Evolutionary conservation across 352 stramenopile species (phyloP), one percentile per base, ranked within the genome.

Genomic region (Globisporangium cylindrosporum): DNA sequence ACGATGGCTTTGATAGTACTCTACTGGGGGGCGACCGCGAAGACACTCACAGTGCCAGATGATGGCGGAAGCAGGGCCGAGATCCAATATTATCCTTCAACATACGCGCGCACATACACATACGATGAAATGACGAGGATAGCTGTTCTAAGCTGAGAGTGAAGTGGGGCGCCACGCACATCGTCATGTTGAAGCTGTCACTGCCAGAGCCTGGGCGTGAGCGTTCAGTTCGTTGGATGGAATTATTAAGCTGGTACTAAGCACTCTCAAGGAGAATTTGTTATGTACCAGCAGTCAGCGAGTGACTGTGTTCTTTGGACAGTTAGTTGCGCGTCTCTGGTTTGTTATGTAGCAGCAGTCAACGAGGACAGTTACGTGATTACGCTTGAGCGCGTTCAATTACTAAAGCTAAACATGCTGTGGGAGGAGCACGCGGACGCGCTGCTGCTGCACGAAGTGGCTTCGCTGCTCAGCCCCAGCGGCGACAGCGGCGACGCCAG

Each of bases 381-480:
- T 15, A 24, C 25, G 12, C 25, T 36, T 59, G 53, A 10, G 18
- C 2, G 8, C 4, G 12, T 22, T 22, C 53, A 12, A 38, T 22
- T 4, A 15, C 9, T n/a, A 32, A 59, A 59, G 3, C 53, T 14
- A 22, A 51, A 24, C 43, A 49, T 10, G 20, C 41, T 20, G 49
- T 67, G 36, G 63, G 20, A 4, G 2, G 53, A 56, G 20, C 36
- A 43, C 38, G 53, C 41, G 18, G 63, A 68, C 38, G 25, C 29
- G 4, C 53, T 22, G 25, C 51, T 67, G 34, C 36, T 68, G 62
- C 55, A 41, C 10, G 62, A 68, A 18, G 53, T 68, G 20, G 53
- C 63, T 8, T n/a, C 63, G 38, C 54, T 62, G 18, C n/a, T 62
- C 22, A 68, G 54, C 22, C 53, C 63, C 36, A 27, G 22, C 9